Evolutionary conservation across 1,284 basidiomycete species (phyloP), one percentile per base, ranked within the genome.

Genomic region (Meripilus lineatus): DNA sequence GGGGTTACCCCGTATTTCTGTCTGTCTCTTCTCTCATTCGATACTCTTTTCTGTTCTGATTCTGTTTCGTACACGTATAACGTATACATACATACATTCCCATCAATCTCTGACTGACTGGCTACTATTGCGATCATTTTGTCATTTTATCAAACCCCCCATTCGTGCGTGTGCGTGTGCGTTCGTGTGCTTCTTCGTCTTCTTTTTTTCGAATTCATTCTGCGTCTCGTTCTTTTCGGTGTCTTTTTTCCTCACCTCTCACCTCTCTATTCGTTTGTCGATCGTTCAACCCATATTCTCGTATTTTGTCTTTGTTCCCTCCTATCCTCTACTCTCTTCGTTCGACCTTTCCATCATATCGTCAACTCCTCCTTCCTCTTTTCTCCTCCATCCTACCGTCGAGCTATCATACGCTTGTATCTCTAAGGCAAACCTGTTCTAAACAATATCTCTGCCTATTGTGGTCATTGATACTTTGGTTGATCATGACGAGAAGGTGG

Each of bases 341-440:
- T 21, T 23, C 38, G 13, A 11, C 22, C 7, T 21, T 14, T 20
- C 18, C 10, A 36, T 13, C 22, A 11, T 24, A 10, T 20, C 18
- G 28, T 45, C 45, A 10, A 24, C 25, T 24, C 38, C 15, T 15
- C 25, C 33, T 26, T 38, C 11, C 17, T n/a, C 17, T n/a, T 17
- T 13, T 21, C 14, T 14, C 22, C n/a, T 14, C 38, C 14, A 13
- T 14, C 34, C 18, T 14, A 36, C 11, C 17, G 11, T 38, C 52
- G 54, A 59, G 55, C 56, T 61, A 59, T 50, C 53, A 56, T 58
- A 60, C 57, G 56, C 54, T 57, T 67, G 66, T 67, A 67, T 60
- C 63, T 62, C 54, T 65, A 65, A 14, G 15, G 28, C 25, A 32
- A 43, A 40, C 36, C 22, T 41, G 36, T 30, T 42, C 18, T 32